Base-by-base conservation (phyloP, 2,329 filamentous ascomycete genomes). In the Aspergillus brasiliensis region DNA sequence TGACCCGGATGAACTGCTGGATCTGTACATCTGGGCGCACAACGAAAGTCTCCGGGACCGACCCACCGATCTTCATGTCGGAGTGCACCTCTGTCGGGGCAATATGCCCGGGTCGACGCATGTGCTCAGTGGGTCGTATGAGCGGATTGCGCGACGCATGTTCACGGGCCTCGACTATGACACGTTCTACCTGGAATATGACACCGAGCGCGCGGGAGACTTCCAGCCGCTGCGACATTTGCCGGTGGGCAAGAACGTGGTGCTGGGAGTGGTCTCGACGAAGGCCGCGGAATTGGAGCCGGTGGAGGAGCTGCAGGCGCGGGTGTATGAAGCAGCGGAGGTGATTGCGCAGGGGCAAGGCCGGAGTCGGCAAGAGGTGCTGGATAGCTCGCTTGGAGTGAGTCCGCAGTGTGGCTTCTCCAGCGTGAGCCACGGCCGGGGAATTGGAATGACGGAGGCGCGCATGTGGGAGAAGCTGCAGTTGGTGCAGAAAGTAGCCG, bases 371-470 rank as follows among this genome's bases (percentile, higher is more conserved):
- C 83, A 89, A 70, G 84, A 91, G 72, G 87, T 88, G 0, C 77
- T 91, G 17, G 81, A 87, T 73, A 83, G 85, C 60, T 46, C 52
- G 21, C 76, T 91, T 51, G 81, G 81, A 46, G 81, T 90, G 11
- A 88, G 84, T 69, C 88, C 88, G 0, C 88, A 90, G 74, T 89
- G 87, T 71, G 87, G 86, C 8, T 88, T 89, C 74, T 88, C 88
- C 21, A 90, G 86, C 34, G 82, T 66, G 47, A 61, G 60, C 44
- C 44, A 58, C 7, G 89, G 88, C 0, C 90, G 91, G 71, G 82
- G 84, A 13, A 76, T 47, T n/a, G 57, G 51, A 34, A 59, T 91
- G 56, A 82, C 80, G 7, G 78, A 84, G 61, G 85, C 88, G 51
- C 87, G 89, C 62, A 87, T 91, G 85, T 84, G 83, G 78, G 85